Conservation (phyloP, 2,329 filamentous ascomycete species). For the Incumbomyces delicatus region DNA sequence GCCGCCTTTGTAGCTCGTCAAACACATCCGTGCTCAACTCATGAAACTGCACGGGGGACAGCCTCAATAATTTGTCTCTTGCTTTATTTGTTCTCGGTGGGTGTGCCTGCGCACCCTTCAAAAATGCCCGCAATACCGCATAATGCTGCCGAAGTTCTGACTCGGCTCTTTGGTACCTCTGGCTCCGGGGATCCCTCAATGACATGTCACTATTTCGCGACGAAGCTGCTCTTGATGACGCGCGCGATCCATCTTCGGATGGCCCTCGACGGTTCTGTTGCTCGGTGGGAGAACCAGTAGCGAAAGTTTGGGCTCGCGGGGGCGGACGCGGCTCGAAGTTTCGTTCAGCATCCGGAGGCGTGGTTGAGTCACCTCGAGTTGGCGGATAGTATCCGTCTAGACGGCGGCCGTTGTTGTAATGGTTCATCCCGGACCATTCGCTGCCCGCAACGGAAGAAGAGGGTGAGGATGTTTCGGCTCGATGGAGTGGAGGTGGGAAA, state of each 20-base stretch:
- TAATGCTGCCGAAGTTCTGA: slow-evolving; percentile 73
- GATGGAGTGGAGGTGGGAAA: slow-evolving; percentile 3
- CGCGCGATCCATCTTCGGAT: slow-evolving; percentile 25
- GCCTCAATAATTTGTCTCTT: slow-evolving; percentile 81
- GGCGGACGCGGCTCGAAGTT: slow-evolving; percentile 12
- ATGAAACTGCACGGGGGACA: slow-evolving; percentile 89
- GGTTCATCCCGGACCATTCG: slow-evolving; percentile 66
- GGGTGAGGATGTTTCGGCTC: slow-evolving; percentile 50
- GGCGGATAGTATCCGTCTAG: slow-evolving; percentile 39
- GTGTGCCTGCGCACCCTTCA: slow-evolving; percentile 37
- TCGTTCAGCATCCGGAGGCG: slow-evolving; percentile 7
- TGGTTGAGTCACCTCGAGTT: slow-evolving; percentile 11
- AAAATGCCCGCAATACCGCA: slow-evolving; percentile 63
- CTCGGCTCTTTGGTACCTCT: slow-evolving; percentile 51
- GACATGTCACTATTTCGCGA: slow-evolving; percentile 65
- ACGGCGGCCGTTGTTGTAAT: slow-evolving; percentile 46
- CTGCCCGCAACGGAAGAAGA: slow-evolving; percentile 72
- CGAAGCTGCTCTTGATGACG: slow-evolving; percentile 79
- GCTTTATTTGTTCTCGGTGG: slow-evolving; percentile 61
- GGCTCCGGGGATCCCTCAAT: slow-evolving; percentile 54
- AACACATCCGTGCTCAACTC: slow-evolving; percentile 96
- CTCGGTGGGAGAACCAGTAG: slow-evolving; percentile 11
- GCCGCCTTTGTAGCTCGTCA: slow-evolving; percentile 82
- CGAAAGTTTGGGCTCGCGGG: slow-evolving; percentile 11
- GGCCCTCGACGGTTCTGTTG: slow-evolving; percentile 33